Percentiles rank a stretch among this genome's conserved stretches.
These are phyloP conservation scores for Geopyxis carbonaria DNA, from an alignment of 495 filamentous ascomycete species.

Conservation along the genomic window DNA sequence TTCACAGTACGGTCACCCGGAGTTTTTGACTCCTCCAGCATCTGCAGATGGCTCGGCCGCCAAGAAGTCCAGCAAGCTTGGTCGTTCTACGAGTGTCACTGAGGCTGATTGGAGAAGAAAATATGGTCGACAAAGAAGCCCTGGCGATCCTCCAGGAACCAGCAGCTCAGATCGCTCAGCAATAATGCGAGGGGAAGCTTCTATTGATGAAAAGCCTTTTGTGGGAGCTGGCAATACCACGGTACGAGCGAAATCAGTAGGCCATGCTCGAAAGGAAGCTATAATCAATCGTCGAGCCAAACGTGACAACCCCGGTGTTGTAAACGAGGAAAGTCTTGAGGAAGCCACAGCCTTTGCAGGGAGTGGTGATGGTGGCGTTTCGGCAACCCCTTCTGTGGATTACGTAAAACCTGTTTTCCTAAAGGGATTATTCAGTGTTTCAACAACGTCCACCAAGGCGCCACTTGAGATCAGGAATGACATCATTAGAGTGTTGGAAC, in stretches of 20 bases:
- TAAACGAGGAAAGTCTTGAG: slow-evolving; percentile 13
- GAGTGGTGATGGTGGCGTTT: slow-evolving; percentile 19
- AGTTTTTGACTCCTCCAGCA: slow-evolving; percentile 53
- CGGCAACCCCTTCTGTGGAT: slow-evolving; percentile 21
- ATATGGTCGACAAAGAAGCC: slow-evolving; percentile 38
- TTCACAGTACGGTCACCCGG: slow-evolving; percentile 48
- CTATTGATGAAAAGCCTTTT: slow-evolving; percentile 26
- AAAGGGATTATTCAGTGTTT: slow-evolving; percentile 95
- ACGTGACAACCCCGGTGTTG: slow-evolving; percentile 49
- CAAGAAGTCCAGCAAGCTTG: slow-evolving; percentile 46
- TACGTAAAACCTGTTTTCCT: slow-evolving; percentile 79
- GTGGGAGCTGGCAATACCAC: slow-evolving; percentile 39
- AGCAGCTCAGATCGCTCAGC: slow-evolving; percentile 62
- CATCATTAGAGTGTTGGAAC: slow-evolving; percentile 76
- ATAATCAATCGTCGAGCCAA: slow-evolving; percentile 53
- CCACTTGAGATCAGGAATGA: slow-evolving; percentile 68
- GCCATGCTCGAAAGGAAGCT: slow-evolving; percentile 42
- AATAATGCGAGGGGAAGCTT: too few relatives aligned
- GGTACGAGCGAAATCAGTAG: slow-evolving; percentile 71
- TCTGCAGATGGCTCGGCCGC: slow-evolving; percentile 39
- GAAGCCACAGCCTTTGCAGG: slow-evolving; percentile 19
- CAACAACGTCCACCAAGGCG: slow-evolving; percentile 85
- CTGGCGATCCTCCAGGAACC: slow-evolving; percentile 41
- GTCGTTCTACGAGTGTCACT: slow-evolving; percentile 71
- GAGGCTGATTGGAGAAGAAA: slow-evolving; percentile 62